phyloP scores from a whole-genome alignment of 768 basidiomycete species.

The Psilocybe azurescens region DNA sequence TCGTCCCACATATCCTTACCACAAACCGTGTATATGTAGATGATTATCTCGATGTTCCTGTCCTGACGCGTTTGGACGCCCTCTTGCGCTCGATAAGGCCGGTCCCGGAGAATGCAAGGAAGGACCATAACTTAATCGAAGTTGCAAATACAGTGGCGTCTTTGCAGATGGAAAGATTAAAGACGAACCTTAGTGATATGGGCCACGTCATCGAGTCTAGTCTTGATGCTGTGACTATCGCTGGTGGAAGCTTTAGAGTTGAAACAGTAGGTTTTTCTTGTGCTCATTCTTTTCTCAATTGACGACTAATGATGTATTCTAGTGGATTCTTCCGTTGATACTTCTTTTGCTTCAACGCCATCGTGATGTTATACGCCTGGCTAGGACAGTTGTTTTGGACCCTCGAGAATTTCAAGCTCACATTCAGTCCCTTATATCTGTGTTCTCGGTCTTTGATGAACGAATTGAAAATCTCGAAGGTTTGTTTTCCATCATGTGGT shows the following conservation, averaged over 20 bases:
- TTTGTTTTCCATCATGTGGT: not conserved
- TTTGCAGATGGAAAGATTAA: constrained; percentile 1
- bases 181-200: constrained; percentile 13
- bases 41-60: constrained; percentile 9
- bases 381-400: not conserved
- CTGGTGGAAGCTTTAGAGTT: constrained; percentile 4
- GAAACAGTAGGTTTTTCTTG: constrained; percentile 8
- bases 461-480: constrained; percentile 11
- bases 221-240: constrained; percentile 7
- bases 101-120: not conserved
- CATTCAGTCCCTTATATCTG: not conserved
- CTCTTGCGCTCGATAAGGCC: constrained; percentile 10
- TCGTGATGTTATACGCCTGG: constrained; percentile 3
- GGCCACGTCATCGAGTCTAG: constrained; percentile 4
- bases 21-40: constrained; percentile 12
- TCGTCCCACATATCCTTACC: constrained; percentile 1
- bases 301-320: not conserved
- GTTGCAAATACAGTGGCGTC: constrained; percentile 1
- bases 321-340: constrained; percentile 12
- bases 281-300: not conserved
- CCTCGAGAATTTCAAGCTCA: not conserved
- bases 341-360: constrained; percentile 5
- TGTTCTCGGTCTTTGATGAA: constrained; percentile 11
- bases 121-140: constrained; percentile 4
- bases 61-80: constrained; percentile 6